These are phyloP conservation scores for Aspergillus quadrilineatus DNA, from an alignment of 2,329 filamentous ascomycete species.

Conservation along the genomic window DNA sequence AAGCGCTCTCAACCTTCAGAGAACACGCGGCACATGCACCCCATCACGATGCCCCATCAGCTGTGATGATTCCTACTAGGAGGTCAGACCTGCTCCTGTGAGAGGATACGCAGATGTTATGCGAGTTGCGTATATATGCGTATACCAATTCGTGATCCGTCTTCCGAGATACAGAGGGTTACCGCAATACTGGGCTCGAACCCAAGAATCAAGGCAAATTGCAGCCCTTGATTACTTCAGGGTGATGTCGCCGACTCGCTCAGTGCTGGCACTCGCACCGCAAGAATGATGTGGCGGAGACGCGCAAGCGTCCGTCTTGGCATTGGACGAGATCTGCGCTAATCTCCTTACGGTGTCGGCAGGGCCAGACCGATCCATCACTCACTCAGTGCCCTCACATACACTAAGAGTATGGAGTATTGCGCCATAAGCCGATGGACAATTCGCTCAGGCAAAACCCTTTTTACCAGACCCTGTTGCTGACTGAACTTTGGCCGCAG, in stretches of 20 bases:
- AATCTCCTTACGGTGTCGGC: slow-evolving; percentile 20
- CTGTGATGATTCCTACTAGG: slow-evolving; percentile 14
- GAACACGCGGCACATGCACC: slow-evolving; percentile 19
- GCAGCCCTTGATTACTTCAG: neutral
- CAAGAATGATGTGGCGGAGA: slow-evolving; percentile 31
- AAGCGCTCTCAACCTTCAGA: neutral
- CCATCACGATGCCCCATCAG: slow-evolving; percentile 6
- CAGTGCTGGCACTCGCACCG: neutral
- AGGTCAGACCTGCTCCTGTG: slow-evolving; percentile 4
- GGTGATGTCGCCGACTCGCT: neutral
- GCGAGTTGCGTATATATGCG: neutral
- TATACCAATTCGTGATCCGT: neutral
- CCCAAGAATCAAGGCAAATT: neutral
- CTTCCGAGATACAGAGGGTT: neutral
- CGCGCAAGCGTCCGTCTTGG: slow-evolving; percentile 43
- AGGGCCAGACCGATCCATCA: neutral
- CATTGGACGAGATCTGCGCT: slow-evolving; percentile 32
- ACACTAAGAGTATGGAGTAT: too few species aligned
- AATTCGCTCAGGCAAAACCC: too few species aligned
- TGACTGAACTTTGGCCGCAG: neutral
- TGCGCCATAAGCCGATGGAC: too few species aligned
- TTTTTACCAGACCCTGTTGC: neutral
- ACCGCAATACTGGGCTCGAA: neutral
- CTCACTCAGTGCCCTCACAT: neutral
- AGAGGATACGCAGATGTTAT: neutral